Percentiles rank a stretch among this genome's conserved stretches.
phyloP scores from a whole-genome alignment of 768 basidiomycete genomes.

The Pulveroboletus sp. region DNA sequence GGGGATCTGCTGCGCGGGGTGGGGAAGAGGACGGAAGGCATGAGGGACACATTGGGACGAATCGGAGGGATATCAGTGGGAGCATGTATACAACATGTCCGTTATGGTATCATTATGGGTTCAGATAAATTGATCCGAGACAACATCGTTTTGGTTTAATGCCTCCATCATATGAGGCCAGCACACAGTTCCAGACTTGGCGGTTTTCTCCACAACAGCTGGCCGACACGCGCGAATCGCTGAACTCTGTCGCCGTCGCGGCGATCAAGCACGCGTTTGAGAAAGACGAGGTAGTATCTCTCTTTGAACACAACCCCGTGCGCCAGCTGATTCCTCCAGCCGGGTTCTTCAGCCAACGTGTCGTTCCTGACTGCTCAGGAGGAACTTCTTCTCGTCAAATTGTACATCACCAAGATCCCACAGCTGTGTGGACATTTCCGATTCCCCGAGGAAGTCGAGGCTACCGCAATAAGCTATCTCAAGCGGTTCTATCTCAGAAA shows the following conservation, averaged over 20 bases:
- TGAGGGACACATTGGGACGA: neutral
- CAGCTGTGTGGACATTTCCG: slow-evolving; percentile 82
- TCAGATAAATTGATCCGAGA: neutral
- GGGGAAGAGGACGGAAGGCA: neutral
- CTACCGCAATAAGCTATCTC: slow-evolving; percentile 87
- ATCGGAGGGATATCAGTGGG: neutral
- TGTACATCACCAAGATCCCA: slow-evolving; percentile 84
- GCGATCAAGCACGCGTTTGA: slow-evolving; percentile 79
- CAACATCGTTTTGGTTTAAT: neutral
- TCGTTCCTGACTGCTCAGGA: slow-evolving; percentile 76
- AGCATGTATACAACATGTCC: too few relatives aligned
- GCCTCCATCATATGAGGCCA: slow-evolving; percentile 64
- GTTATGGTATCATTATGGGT: neutral
- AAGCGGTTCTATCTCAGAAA: slow-evolving; percentile 98
- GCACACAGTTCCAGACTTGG: slow-evolving; percentile 87
- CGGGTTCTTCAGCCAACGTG: slow-evolving; percentile 68
- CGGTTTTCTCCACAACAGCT: slow-evolving; percentile 76
- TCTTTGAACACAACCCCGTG: neutral
- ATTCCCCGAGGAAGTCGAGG: slow-evolving; percentile 90
- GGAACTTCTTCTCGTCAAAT: slow-evolving; percentile 83
- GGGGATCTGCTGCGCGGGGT: neutral
- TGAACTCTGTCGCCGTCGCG: slow-evolving; percentile 76
- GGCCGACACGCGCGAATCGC: slow-evolving; percentile 50
- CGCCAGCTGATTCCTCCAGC: slow-evolving; percentile 38
- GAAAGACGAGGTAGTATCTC: slow-evolving; percentile 64